phyloP scores from a whole-genome alignment of 2,329 filamentous ascomycete species.

The Ophiobolus disseminans region DNA sequence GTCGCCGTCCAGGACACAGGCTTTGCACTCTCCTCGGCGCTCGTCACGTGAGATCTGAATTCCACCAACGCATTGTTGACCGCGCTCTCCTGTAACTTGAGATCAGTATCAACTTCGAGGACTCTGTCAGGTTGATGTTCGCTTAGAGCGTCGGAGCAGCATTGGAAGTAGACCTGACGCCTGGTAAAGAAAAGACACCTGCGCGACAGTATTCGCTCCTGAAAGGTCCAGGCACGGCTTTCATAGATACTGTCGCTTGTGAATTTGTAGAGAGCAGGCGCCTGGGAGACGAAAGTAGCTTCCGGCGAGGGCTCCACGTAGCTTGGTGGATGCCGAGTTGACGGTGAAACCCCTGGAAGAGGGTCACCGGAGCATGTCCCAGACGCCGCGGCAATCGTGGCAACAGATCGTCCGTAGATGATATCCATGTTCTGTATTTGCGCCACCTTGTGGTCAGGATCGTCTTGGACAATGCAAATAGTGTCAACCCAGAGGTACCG shows the following conservation, averaged over 20 bases:
- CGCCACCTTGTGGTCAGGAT: background rate
- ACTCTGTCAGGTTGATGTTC: background rate
- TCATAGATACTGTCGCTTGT: background rate
- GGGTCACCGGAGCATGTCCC: background rate
- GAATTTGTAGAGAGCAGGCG: background rate
- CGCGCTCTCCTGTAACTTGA: background rate
- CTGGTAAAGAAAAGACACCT: background rate
- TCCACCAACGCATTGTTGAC: background rate
- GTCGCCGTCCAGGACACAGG: background rate
- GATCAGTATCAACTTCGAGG: background rate
- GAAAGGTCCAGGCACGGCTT: background rate
- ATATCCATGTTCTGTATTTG: constrained; percentile 6
- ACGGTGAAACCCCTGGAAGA: background rate
- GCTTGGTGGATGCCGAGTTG: background rate
- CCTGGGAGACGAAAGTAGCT: background rate
- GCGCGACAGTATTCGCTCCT: background rate
- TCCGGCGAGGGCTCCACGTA: background rate
- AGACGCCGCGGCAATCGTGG: background rate
- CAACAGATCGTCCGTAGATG: background rate
- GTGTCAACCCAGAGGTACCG: constrained; percentile 8
- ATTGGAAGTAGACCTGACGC: background rate
- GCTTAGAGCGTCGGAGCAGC: background rate
- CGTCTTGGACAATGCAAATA: constrained; percentile 9
- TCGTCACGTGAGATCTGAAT: background rate
- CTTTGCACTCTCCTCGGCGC: background rate